These are phyloP conservation scores for Aspergillaceae sp. DNA, from an alignment of 2,329 filamentous ascomycete species.

Conservation along the genomic window DNA sequence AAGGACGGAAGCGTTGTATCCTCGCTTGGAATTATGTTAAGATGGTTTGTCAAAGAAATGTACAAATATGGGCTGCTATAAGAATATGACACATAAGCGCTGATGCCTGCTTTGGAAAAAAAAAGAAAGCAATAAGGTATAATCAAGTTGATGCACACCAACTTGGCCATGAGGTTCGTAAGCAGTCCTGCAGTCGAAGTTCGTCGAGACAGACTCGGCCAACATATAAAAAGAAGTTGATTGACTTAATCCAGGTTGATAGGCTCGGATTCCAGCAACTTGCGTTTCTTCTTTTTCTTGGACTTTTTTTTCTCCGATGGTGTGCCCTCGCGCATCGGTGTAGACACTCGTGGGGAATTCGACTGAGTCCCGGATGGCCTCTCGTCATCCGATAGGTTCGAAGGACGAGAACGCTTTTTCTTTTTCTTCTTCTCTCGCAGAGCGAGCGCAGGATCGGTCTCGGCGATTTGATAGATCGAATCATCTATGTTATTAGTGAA, in stretches of 20 bases:
- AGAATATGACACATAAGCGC: neutral
- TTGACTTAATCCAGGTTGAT: slow-evolving; percentile 5
- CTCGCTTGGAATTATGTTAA: neutral
- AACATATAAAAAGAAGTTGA: neutral
- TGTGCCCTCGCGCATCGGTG: neutral
- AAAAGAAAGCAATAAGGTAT: no score
- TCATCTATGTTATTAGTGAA: neutral
- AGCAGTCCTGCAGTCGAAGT: no score
- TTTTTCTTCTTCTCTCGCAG: slow-evolving; percentile 7
- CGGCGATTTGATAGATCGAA: neutral
- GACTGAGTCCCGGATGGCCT: neutral
- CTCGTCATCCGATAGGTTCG: slow-evolving; percentile 3
- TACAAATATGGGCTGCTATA: neutral
- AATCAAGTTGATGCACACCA: neutral
- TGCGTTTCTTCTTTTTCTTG: slow-evolving; percentile 13
- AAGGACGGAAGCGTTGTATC: neutral
- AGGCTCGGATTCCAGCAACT: neutral
- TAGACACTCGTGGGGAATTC: slow-evolving; percentile 4
- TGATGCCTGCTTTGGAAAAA: neutral
- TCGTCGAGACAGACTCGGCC: neutral
- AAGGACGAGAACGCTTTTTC: slow-evolving; percentile 7
- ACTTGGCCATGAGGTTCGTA: no score
- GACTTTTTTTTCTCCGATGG: slow-evolving; percentile 6
- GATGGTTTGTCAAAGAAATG: neutral
- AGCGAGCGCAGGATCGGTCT: slow-evolving; percentile 4